Base-by-base conservation (phyloP, 2,329 filamentous ascomycete species). In the Mycosphaerella arachidis region DNA sequence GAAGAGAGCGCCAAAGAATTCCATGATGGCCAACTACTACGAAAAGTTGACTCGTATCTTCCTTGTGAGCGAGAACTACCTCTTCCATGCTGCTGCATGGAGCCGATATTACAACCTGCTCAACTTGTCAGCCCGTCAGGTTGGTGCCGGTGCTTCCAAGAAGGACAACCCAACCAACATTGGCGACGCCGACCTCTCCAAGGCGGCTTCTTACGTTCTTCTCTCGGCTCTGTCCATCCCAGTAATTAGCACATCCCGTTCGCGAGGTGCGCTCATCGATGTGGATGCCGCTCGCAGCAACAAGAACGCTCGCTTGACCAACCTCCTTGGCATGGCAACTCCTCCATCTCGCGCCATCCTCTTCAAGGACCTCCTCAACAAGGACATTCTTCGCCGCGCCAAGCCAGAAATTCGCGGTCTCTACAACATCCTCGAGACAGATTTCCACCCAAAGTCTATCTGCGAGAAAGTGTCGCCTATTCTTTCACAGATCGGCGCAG, bases 11-110 rank as follows among this genome's bases (percentile, higher is more conserved):
- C 89, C 94, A 57, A 97, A 97, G 88, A 97, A 97, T 76, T 84
- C 97, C 74, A 97, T 99, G 94, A 99, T 99, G 94, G 94, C 94
- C 79, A 99, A 97, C 82, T 99, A 99, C 84, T 99, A 97, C 78
- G 94, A 99, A 84, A 97, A 97, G 81, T 87, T 99, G 60, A 97
- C 94, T 45, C 87, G 92, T 66, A 99, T 99, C 76, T 99, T 99
- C 84, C 86, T 99, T 64, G 94, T 97, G 67, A 96, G 93, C 76
- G 94, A 97, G 80, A 99, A 99, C 83, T 97, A 97, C 76, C 87
- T 99, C 50, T 99, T 99, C 87, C 94, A 99, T 74, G 94, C 94
- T 68, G 94, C 94, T 57, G 92, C 94, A 63, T 99, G 92, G 91
- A 95, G 92, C 69, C 86, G 93, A 71, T 97, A 97, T 82, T 97